Evolutionary conservation across 306 rosid species (phyloP).

Genomic region (Ceratonia siliqua): DNA sequence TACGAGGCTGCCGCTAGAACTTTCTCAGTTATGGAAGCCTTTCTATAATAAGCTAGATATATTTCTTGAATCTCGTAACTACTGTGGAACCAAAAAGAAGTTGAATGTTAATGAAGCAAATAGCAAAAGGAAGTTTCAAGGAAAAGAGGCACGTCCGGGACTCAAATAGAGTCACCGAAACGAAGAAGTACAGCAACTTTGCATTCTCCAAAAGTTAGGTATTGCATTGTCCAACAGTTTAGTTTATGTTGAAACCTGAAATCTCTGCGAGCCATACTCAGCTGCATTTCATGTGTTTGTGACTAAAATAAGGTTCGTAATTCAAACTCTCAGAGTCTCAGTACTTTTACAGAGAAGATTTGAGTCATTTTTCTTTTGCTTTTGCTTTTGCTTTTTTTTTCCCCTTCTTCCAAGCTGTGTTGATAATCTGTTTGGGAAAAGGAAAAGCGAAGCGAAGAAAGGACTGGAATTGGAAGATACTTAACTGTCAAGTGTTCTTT

Average conservation of each 20-base stretch:
- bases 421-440: neutral
- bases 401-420: neutral
- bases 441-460: neutral
- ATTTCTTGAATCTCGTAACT: constrained; percentile 19
- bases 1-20: neutral
- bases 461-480: too few relatives aligned
- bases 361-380: neutral
- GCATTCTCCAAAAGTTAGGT: neutral
- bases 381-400: neutral
- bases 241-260: neutral
- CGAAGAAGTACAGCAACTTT: neutral
- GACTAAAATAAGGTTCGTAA: neutral
- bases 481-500: too few relatives aligned
- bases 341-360: neutral
- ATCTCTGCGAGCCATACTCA: neutral
- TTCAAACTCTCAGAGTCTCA: neutral
- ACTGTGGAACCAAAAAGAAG: neutral
- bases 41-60: neutral
- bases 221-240: neutral
- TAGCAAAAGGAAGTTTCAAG: neutral
- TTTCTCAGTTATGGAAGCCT: neutral
- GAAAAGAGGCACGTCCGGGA: neutral
- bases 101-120: neutral
- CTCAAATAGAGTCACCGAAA: neutral
- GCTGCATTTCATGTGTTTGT: neutral